Evolutionary conservation across 306 rosid genomes (phyloP).

Genomic region (Hippophae tibetana): DNA sequence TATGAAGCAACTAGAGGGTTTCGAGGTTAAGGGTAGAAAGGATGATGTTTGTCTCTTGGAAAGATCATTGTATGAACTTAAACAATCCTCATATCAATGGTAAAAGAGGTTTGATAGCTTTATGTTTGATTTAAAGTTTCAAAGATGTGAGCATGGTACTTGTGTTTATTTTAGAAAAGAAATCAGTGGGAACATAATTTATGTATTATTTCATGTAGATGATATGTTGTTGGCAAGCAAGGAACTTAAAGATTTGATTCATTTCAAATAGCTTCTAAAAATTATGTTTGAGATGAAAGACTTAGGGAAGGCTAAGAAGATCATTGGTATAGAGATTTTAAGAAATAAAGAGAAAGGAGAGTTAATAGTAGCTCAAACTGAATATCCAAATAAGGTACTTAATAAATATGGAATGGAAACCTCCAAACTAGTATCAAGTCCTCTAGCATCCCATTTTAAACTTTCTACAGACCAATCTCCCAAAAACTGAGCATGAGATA

Average conservation of each 20-base stretch:
- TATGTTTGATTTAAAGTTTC: not conserved
- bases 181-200: too few relatives aligned
- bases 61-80: too few relatives aligned
- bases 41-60: too few relatives aligned
- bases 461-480: not conserved
- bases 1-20: too few relatives aligned
- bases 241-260: not conserved
- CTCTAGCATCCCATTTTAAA: not conserved
- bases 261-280: too few relatives aligned
- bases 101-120: not conserved
- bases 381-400: not conserved
- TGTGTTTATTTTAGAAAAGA: too few relatives aligned
- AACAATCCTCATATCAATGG: not conserved
- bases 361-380: too few relatives aligned
- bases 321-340: not conserved
- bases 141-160: not conserved
- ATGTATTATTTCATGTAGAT: not conserved
- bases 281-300: too few relatives aligned
- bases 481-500: not conserved
- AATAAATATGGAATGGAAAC: too few relatives aligned
- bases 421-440: not conserved
- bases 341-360: not conserved
- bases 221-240: not conserved
- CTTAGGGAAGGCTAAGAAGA: not conserved
- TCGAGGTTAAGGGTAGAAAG: too few relatives aligned